A percentile compares a stretch with the other conserved stretches of the same genome.
Conservation (phyloP, 208 protist species). For the Phytomonas serpens region DNA sequence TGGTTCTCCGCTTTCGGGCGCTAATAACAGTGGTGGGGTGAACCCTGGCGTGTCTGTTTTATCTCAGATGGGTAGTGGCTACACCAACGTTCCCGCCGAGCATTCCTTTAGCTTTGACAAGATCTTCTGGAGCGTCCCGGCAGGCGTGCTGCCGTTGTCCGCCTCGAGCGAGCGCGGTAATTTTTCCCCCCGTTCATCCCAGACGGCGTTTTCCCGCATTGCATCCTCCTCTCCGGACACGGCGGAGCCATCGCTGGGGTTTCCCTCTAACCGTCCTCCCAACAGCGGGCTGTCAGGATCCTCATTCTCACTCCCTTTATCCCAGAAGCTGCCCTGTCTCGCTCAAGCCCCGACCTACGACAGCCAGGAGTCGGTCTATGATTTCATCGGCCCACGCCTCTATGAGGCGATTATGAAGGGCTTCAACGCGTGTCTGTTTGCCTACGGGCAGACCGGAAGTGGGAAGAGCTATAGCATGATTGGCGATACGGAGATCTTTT, state of each 20-base stretch:
- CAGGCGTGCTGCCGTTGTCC: slow-evolving; percentile 33
- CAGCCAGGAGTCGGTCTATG: slow-evolving; percentile 68
- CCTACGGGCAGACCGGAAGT: slow-evolving; percentile 88
- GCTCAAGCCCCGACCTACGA: slow-evolving; percentile 32
- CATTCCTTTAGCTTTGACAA: slow-evolving; percentile 70
- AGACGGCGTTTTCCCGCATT: slow-evolving; percentile 7
- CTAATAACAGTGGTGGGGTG: background rate
- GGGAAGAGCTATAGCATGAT: slow-evolving; percentile 91
- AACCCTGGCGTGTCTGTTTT: background rate
- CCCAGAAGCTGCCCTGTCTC: slow-evolving; percentile 47
- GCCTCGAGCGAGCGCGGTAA: background rate
- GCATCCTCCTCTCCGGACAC: background rate
- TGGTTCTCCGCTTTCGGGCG: background rate
- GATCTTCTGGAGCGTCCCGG: slow-evolving; percentile 66
- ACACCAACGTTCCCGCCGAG: slow-evolving; percentile 10
- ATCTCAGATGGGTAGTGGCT: background rate
- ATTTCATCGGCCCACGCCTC: slow-evolving; percentile 67
- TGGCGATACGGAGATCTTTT: slow-evolving; percentile 33
- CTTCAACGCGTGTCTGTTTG: slow-evolving; percentile 87
- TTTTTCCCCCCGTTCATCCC: slow-evolving; percentile 5
- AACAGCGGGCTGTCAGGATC: background rate
- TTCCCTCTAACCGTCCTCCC: slow-evolving; percentile 5
- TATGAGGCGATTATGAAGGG: slow-evolving; percentile 63
- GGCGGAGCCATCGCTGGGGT: background rate
- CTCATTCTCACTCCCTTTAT: background rate